Base-by-base conservation (phyloP, 495 filamentous ascomycete genomes). In the Articulospora tetracladia region DNA sequence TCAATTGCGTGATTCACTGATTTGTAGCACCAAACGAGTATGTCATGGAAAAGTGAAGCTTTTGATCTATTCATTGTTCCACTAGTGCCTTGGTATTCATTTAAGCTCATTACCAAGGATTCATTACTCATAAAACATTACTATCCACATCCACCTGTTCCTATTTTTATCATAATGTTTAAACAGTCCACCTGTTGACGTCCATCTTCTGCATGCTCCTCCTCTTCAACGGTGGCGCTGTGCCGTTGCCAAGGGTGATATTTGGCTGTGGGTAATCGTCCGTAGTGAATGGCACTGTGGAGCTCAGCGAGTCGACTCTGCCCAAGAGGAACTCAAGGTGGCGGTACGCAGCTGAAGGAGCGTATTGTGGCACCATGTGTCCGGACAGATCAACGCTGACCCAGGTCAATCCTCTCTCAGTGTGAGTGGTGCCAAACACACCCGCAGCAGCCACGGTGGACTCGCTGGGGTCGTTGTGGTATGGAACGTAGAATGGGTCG, bases 401-500 rank as follows among this genome's bases (percentile, higher is more conserved):
- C 58, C 79, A 91, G 0, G 89, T 91, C 49, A 92, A 73, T 0
- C 86, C 86, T 17, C 89, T 76, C 74, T 92, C 89, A 0, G 82
- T 84, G 50, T 84, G 79, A 28, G 77, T 74, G 0, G 75, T 85
- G 0, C 89, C 89, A 22, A 87, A 70, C 4, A 83, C 72, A 6
- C 87, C 87, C n/a, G 74, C 68, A 11, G 81, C 74, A 3, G 83
- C 74, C 4, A 66, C 25, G 3, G 59, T 57, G 24, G 55, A 59
- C 1, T 54, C 39, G 27, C 30, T 53, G 3, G 49, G 58, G 15
- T 62, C 59, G 46, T 68, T 69, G 55, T 84, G 83, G 54, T 84
- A 84, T 0, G 89, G 89, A 0, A 91, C 85, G 55, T 84, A 86
- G 49, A 92, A 81, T 0, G 81, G 78, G 32, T 82, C 80, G 1